Conservation (phyloP, 345 rosid species). For the Cardamine resedifolia region DNA sequence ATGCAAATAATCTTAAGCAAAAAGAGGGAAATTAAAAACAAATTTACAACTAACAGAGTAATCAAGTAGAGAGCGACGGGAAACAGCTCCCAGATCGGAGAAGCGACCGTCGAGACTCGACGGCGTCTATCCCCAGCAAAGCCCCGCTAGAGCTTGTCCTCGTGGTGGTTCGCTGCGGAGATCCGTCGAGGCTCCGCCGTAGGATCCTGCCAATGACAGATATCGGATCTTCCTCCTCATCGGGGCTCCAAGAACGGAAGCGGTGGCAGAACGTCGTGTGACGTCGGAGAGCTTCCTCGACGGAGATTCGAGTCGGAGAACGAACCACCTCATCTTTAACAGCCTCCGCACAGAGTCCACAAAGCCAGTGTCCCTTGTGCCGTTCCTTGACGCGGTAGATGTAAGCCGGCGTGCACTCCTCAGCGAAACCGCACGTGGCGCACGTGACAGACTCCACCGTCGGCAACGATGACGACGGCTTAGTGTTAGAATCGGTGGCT, state of each 20-base stretch:
- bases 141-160: conserved; percentile 39
- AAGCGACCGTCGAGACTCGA: conserved; percentile 39
- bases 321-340: conserved; percentile 57
- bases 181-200: conserved; percentile 56
- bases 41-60: conserved; percentile 17
- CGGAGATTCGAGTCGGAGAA: conserved; percentile 40
- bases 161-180: conserved; percentile 41
- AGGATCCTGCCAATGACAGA: conserved; percentile 55
- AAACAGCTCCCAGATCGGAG: conserved; percentile 68
- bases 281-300: conserved; percentile 59
- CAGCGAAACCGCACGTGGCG: conserved; percentile 68
- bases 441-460: conserved; percentile 52
- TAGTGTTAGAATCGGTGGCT: conserved; percentile 22
- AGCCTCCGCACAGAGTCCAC: conserved; percentile 76
- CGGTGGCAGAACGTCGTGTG: conserved; percentile 61
- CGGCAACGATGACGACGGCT: conserved; percentile 3
- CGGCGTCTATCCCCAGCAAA: conserved; percentile 45
- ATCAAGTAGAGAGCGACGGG: conserved; percentile 53
- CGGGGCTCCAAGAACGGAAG: conserved; percentile 40
- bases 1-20: conserved; percentile 16
- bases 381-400: conserved; percentile 52
- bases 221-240: conserved; percentile 66
- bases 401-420: conserved; percentile 70
- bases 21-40: background rate
- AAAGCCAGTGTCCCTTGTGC: conserved; percentile 66